phyloP scores from a whole-genome alignment of 208 protist genomes.

The Lotmaria passim region DNA sequence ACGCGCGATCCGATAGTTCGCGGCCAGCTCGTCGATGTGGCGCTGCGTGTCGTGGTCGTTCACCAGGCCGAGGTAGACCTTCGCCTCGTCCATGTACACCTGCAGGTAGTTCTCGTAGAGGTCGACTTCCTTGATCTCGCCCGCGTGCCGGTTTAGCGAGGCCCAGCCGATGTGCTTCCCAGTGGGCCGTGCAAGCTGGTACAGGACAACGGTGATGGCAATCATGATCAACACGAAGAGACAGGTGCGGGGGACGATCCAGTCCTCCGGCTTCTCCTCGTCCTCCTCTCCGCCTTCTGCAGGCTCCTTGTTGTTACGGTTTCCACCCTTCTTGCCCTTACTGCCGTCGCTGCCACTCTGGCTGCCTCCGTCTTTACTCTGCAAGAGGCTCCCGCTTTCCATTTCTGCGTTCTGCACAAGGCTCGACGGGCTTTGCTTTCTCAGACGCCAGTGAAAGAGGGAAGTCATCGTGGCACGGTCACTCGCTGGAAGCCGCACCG shows the following conservation, averaged over 20 bases:
- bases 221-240: constrained; percentile 70
- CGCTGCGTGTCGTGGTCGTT: constrained; percentile 69
- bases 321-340: constrained; percentile 6
- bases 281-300: constrained; percentile 28
- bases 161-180: constrained; percentile 58
- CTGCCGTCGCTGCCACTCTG: background rate
- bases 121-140: constrained; percentile 41
- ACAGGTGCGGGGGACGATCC: constrained; percentile 56
- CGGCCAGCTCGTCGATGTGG: constrained; percentile 47
- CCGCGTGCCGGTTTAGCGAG: constrained; percentile 48
- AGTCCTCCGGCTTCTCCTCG: constrained; percentile 51
- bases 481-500: background rate
- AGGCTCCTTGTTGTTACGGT: constrained; percentile 19
- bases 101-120: constrained; percentile 70
- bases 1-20: constrained; percentile 35
- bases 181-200: constrained; percentile 43
- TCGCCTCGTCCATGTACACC: constrained; percentile 57
- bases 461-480: background rate
- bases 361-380: constrained; percentile 15
- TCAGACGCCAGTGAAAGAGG: constrained; percentile 3
- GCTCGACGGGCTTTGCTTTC: background rate
- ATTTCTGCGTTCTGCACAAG: background rate
- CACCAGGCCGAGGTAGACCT: constrained; percentile 59
- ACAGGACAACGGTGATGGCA: constrained; percentile 51
- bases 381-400: background rate